These are phyloP conservation scores for Inosperma sp. DNA, from an alignment of 768 basidiomycete species.

Conservation along the genomic window DNA sequence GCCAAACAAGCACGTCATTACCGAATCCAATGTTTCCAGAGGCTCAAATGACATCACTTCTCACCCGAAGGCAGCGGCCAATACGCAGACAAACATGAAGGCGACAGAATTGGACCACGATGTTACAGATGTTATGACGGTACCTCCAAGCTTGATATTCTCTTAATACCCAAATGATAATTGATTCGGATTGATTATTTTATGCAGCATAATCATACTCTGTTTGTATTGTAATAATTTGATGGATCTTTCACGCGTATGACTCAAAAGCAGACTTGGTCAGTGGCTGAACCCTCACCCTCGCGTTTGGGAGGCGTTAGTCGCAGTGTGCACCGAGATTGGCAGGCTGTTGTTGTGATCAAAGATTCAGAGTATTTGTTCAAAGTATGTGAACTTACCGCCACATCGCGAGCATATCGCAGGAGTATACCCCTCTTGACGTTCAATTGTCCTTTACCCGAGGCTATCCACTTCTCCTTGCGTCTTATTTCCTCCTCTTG, in stretches of 20 bases:
- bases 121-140: constrained; percentile 17
- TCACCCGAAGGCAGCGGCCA: not conserved
- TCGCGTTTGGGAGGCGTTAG: too few species aligned
- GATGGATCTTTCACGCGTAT: too few species aligned
- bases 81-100: not conserved
- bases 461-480: constrained; percentile 63
- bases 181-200: not conserved
- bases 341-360: constrained; percentile 53
- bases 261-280: constrained; percentile 4
- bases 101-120: constrained; percentile 7
- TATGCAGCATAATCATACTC: constrained; percentile 1
- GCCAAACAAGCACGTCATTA: not conserved
- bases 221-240: not conserved
- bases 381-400: constrained; percentile 54
- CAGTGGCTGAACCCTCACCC: too few species aligned
- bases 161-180: not conserved
- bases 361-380: not conserved
- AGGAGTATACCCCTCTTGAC: constrained; percentile 71
- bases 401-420: constrained; percentile 82
- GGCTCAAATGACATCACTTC: too few species aligned
- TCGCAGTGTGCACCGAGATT: constrained; percentile 81
- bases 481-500: constrained; percentile 62
- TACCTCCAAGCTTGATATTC: constrained; percentile 11
- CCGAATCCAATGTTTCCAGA: not conserved
- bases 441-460: constrained; percentile 57